Evolutionary conservation across 2,329 filamentous ascomycete species (phyloP), one percentile per base, ranked within the genome.

Genomic region (Talaromyces sp.): DNA sequence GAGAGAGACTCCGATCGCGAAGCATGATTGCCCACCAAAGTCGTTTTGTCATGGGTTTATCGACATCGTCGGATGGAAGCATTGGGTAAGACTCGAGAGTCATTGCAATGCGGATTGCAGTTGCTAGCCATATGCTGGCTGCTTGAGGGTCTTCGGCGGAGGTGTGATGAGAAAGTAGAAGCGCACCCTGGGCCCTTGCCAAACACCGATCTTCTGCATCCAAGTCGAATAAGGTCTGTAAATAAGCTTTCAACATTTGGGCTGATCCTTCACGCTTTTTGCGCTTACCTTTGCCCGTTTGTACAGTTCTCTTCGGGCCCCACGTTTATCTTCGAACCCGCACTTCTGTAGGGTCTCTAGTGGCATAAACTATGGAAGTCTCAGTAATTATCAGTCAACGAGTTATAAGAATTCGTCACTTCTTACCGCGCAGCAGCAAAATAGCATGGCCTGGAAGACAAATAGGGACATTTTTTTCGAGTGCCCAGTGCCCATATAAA

Each of bases 1-100:
- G 72, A 4, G 77, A 75, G 27, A 84, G 64, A 19, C 81, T 79
- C 43, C 81, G 76, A 66, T 84, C 82, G 11, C 82, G 78, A 5
- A 84, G 73, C 46, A 84, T 73, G 61, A 81, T 82, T 60, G 80
- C 81, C 81, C 82, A 84, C 81, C 81, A 84, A 8, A 84, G 68
- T 1, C 81, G 73, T 67, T 83, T 84, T 32, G 80, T 73, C 8
- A 75, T 70, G 65, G 73, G 63, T 67, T 71, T 6, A 66, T 68
- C 17, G 67, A 75, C 64, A 70, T 74, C 65, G 14, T 67, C 66
- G 1, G 31, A 7, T 4, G 71, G 69, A 0, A 72, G 67, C 58
- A 80, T 80, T 31, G 77, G 76, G 50, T 80, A 75, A 1, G 76
- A 78, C 46, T 79, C 77, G 17, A 78, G 76, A 19, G 74, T 73